These are phyloP conservation scores for Pseudophaeomoniella oleicola DNA, from an alignment of 2,329 filamentous ascomycete species.

Conservation along the genomic window DNA sequence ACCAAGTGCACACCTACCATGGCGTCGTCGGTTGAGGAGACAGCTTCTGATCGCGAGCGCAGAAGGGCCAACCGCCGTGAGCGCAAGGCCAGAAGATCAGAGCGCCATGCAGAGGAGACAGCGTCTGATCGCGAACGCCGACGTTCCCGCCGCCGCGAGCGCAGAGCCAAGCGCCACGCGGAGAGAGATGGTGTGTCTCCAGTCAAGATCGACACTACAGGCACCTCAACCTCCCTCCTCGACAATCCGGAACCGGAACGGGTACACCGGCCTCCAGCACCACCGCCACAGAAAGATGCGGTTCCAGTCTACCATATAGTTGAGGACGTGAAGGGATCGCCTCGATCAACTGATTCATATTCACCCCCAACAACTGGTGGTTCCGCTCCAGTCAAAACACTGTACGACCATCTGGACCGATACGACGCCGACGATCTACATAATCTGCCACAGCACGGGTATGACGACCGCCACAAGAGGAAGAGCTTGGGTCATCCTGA, in stretches of 20 bases:
- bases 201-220: slow-evolving; percentile 1
- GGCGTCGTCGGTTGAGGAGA: slow-evolving; percentile 1
- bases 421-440: slow-evolving; percentile 2
- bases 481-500: slow-evolving; percentile 1
- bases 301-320: neutral
- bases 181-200: slow-evolving; percentile 1
- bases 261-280: neutral
- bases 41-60: slow-evolving; percentile 2
- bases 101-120: slow-evolving; percentile 2
- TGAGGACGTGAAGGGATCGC: slow-evolving; percentile 1
- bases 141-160: slow-evolving; percentile 1
- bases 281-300: slow-evolving; percentile 1
- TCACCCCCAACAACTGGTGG: slow-evolving; percentile 1
- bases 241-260: slow-evolving; percentile 1
- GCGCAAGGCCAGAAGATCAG: slow-evolving; percentile 1
- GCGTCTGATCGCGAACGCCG: slow-evolving; percentile 2
- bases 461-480: slow-evolving; percentile 1
- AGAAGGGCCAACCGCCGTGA: slow-evolving; percentile 1
- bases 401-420: slow-evolving; percentile 1
- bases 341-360: slow-evolving; percentile 1
- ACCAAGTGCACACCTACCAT: slow-evolving; percentile 1
- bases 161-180: slow-evolving; percentile 1
- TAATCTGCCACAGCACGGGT: slow-evolving; percentile 1
- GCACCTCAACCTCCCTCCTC: neutral
- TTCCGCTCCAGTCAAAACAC: neutral